A percentile compares a stretch with the other conserved stretches of the same genome.
phyloP scores from a whole-genome alignment of 495 filamentous ascomycete genomes.

The Penicillium argentinense region DNA sequence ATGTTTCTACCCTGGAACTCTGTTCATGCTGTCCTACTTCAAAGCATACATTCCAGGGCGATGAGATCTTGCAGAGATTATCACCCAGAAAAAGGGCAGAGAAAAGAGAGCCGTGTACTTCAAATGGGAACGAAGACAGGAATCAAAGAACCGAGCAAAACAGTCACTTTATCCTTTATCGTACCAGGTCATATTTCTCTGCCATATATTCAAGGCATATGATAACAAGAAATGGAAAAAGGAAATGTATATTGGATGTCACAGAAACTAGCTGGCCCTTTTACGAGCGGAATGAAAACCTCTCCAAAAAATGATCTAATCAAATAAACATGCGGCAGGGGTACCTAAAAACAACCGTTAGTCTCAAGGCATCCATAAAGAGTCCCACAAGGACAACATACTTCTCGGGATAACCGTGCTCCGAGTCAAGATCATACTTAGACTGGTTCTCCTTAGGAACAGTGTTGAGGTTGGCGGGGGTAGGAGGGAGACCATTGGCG shows the following conservation, averaged over 20 bases:
- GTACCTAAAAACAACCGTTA: constrained; percentile 41
- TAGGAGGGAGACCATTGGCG: constrained; percentile 74
- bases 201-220: too few relatives aligned
- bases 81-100: too few relatives aligned
- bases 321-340: constrained; percentile 55
- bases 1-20: too few relatives aligned
- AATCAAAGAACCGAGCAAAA: too few relatives aligned
- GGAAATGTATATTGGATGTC: neutral
- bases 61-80: too few relatives aligned
- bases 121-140: too few relatives aligned
- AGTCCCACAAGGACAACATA: constrained; percentile 27
- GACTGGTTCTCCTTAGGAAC: constrained; percentile 26
- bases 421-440: constrained; percentile 45
- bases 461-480: constrained; percentile 64
- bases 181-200: too few relatives aligned
- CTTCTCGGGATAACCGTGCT: constrained; percentile 52
- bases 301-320: constrained; percentile 15
- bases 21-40: too few relatives aligned
- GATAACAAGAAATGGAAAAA: neutral
- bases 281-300: neutral
- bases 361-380: neutral
- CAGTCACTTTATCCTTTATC: too few relatives aligned
- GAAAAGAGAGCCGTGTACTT: too few relatives aligned
- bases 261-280: neutral
- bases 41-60: too few relatives aligned